Evolutionary conservation across 2,329 filamentous ascomycete species (phyloP).

Genomic region (Phaeosphaeria sp.): DNA sequence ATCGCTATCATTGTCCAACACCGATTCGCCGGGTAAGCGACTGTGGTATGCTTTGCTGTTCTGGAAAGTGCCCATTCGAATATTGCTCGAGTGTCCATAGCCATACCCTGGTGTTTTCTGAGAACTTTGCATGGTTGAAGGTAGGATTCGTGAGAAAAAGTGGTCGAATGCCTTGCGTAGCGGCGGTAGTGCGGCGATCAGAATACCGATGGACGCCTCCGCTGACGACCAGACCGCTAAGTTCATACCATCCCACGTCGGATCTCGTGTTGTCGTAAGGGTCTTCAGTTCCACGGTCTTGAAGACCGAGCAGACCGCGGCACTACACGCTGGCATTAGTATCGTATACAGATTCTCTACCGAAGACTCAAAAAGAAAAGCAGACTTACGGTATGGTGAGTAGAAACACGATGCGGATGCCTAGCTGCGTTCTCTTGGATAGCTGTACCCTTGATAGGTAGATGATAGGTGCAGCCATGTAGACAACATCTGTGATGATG

Average conservation of each 20-base stretch:
- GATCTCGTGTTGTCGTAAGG: constrained; percentile 27
- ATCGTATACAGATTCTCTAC: not conserved
- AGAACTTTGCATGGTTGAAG: constrained; percentile 11
- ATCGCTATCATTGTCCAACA: constrained; percentile 32
- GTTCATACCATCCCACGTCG: constrained; percentile 33
- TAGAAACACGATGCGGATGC: constrained; percentile 34
- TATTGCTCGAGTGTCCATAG: constrained; percentile 15
- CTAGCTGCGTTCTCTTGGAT: constrained; percentile 31
- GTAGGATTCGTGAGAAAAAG: constrained; percentile 24
- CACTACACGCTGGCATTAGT: constrained; percentile 10
- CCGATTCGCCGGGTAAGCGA: constrained; percentile 25
- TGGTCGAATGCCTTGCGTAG: constrained; percentile 36
- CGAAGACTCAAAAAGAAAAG: not conserved
- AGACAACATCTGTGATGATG: constrained; percentile 35
- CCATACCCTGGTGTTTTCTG: constrained; percentile 18
- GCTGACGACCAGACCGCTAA: constrained; percentile 31
- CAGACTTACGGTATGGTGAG: constrained; percentile 31
- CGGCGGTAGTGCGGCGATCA: constrained; percentile 31
- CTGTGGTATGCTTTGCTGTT: constrained; percentile 29
- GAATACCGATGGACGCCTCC: constrained; percentile 33
- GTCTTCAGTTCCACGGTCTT: constrained; percentile 31
- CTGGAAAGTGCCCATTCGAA: constrained; percentile 21
- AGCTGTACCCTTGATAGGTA: constrained; percentile 36
- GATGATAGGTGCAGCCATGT: constrained; percentile 33
- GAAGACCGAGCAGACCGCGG: constrained; percentile 31